Conservation (phyloP, 73 alveolate genomes). For the Breviolum minutum region DNA sequence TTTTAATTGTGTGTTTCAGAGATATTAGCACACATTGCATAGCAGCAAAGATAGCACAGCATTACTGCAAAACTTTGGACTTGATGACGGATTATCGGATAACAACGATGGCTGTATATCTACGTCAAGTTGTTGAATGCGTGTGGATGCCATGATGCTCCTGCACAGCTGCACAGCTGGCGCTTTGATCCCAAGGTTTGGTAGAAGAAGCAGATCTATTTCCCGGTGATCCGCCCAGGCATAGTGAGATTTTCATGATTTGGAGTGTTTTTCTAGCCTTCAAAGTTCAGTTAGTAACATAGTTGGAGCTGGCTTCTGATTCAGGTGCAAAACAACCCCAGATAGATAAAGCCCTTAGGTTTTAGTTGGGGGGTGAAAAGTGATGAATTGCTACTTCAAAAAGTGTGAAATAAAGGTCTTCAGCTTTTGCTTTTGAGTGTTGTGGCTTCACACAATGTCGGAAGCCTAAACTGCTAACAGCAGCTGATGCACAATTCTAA, state of each 20-base stretch:
- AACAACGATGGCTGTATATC: neutral
- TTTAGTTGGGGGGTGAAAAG: too few species aligned
- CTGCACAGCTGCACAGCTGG: neutral
- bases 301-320: too few species aligned
- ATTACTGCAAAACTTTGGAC: neutral
- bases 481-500: neutral
- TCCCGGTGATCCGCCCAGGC: constrained; percentile 4
- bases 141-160: neutral
- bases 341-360: too few species aligned
- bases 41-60: neutral
- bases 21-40: neutral
- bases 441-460: too few species aligned
- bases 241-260: neutral
- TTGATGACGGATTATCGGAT: neutral
- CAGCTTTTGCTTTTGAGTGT: too few species aligned
- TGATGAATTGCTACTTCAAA: too few species aligned
- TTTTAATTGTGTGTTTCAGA: too few species aligned
- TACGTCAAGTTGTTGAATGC: neutral
- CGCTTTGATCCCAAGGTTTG: constrained; percentile 13
- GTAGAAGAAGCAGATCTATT: neutral
- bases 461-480: too few species aligned
- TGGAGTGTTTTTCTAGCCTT: neutral
- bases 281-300: too few species aligned
- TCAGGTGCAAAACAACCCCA: too few species aligned
- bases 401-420: too few species aligned